These are phyloP conservation scores for Ambrosia trifida DNA, from an alignment of 129 eudicot genomes.

Conservation along the genomic window DNA sequence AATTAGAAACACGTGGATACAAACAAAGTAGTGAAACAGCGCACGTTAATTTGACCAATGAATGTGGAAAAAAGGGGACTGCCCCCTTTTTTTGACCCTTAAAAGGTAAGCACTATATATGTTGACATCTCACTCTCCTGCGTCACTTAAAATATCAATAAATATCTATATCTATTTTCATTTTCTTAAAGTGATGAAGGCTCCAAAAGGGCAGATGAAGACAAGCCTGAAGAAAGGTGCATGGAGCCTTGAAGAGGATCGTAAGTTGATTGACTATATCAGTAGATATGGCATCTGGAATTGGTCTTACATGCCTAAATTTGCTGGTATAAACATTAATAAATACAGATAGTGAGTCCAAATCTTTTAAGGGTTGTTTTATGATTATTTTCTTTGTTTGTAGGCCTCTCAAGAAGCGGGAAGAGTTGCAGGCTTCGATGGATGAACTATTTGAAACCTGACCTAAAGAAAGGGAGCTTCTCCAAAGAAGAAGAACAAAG, in stretches of 20 bases:
- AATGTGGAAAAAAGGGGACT: too few species aligned
- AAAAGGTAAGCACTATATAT: not conserved
- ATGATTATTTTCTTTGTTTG: not conserved
- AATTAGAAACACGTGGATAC: too few species aligned
- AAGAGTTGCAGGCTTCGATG: conserved; percentile 48
- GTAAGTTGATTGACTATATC: conserved; percentile 24
- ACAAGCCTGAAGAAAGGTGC: conserved; percentile 27
- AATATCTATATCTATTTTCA: too few species aligned
- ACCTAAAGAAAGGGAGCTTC: conserved; percentile 28
- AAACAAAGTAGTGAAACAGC: too few species aligned
- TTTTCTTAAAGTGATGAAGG: conserved; percentile 1
- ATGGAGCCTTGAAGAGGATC: conserved; percentile 40
- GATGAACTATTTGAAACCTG: conserved; percentile 40
- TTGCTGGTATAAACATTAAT: conserved; percentile 27
- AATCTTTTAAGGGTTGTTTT: not conserved
- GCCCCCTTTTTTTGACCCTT: too few species aligned
- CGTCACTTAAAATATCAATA: not conserved
- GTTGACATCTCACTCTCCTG: conserved; percentile 4
- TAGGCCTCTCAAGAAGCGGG: conserved; percentile 37
- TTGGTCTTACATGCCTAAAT: conserved; percentile 35
- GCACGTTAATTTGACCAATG: too few species aligned
- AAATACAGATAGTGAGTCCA: too few species aligned
- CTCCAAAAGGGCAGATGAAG: conserved; percentile 16
- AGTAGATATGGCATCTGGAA: conserved; percentile 33
- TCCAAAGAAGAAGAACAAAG: conserved; percentile 32